phyloP scores from a whole-genome alignment of 768 basidiomycete species.

The Atractiella rhizophila region DNA sequence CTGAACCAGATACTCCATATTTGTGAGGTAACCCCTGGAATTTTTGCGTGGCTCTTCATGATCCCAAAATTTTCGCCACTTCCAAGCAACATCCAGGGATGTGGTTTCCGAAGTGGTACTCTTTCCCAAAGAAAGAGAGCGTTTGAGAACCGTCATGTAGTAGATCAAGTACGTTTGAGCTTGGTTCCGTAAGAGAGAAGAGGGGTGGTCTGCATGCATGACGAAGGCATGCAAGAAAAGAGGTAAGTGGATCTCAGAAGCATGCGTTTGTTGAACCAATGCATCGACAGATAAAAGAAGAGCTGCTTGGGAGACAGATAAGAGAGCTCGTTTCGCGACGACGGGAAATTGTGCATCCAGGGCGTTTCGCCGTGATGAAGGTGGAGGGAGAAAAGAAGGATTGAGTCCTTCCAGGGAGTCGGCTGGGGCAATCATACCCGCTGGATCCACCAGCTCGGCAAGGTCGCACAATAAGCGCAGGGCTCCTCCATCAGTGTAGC shows the following conservation, averaged over 20 bases:
- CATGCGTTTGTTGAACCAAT: conserved; percentile 49
- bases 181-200: conserved; percentile 39
- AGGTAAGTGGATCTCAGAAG: conserved; percentile 37
- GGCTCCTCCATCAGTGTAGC: conserved; percentile 44
- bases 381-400: conserved; percentile 31
- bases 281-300: conserved; percentile 56
- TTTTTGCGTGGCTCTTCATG: conserved; percentile 34
- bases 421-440: conserved; percentile 56
- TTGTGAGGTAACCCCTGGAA: neutral
- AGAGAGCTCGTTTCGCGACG: conserved; percentile 40
- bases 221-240: conserved; percentile 53
- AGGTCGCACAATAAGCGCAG: conserved; percentile 58
- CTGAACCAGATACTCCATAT: conserved; percentile 28
- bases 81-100: conserved; percentile 33
- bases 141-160: conserved; percentile 45
- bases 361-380: conserved; percentile 24
- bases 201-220: conserved; percentile 56
- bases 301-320: conserved; percentile 67
- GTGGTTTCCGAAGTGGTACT: conserved; percentile 31
- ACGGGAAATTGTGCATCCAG: conserved; percentile 48
- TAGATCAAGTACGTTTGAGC: conserved; percentile 65
- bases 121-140: conserved; percentile 27
- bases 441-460: conserved; percentile 60
- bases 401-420: conserved; percentile 12
- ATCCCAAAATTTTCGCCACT: conserved; percentile 38